A percentile compares a stretch with the other conserved stretches of the same genome.
These are phyloP conservation scores for Raphanus hybrid DNA, from an alignment of 441 rosid genomes.

Conservation along the genomic window DNA sequence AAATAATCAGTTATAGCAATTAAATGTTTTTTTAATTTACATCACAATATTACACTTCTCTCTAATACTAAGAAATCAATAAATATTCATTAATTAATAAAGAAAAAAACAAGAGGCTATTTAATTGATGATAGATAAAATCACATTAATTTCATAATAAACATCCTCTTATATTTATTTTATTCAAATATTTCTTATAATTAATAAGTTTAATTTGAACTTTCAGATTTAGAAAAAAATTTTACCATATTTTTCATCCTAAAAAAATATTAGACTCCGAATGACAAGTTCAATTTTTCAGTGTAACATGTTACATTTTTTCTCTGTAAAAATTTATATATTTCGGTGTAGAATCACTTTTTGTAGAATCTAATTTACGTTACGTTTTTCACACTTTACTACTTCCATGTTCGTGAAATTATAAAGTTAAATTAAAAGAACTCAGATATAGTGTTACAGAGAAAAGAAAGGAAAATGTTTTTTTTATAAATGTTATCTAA, in stretches of 20 bases:
- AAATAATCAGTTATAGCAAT: conserved; percentile 1
- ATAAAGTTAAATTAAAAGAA: not conserved
- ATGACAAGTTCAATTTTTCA: not conserved
- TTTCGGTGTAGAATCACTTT: not conserved
- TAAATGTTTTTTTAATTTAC: not conserved
- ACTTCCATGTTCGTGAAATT: not conserved
- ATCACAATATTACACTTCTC: not conserved
- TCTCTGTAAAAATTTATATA: not conserved
- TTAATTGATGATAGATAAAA: not conserved
- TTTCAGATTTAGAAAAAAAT: not conserved
- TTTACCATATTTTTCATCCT: not conserved
- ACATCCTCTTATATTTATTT: not conserved
- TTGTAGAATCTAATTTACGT: not conserved
- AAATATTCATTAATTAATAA: not conserved
- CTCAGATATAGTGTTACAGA: not conserved
- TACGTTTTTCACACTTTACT: not conserved
- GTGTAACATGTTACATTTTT: not conserved
- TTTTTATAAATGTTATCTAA: not conserved
- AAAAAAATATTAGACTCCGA: not conserved
- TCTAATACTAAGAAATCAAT: not conserved
- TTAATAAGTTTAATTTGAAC: not conserved
- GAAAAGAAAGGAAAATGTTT: not conserved
- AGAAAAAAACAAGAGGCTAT: not conserved
- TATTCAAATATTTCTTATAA: not conserved
- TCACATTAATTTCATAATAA: not conserved